These are phyloP conservation scores for Venturia asperata DNA, from an alignment of 2,329 filamentous ascomycete genomes.

Conservation along the genomic window DNA sequence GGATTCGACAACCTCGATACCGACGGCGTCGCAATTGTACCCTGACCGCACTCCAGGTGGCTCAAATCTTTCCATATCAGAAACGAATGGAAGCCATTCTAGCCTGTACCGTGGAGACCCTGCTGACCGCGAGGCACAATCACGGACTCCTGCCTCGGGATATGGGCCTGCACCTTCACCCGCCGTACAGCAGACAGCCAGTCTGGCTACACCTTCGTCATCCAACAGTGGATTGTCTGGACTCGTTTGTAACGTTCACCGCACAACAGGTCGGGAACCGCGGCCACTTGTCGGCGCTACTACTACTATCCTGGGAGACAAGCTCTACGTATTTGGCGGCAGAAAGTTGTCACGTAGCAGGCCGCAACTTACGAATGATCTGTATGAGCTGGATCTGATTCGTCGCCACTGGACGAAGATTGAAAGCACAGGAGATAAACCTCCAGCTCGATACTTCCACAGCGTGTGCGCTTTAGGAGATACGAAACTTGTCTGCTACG, in stretches of 20 bases:
- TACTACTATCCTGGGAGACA: slow-evolving; percentile 90
- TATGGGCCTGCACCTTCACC: slow-evolving; percentile 46
- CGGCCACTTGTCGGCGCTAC: slow-evolving; percentile 89
- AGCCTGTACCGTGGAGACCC: slow-evolving; percentile 41
- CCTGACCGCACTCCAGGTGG: slow-evolving; percentile 30
- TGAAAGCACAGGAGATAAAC: slow-evolving; percentile 75
- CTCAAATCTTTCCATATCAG: slow-evolving; percentile 33
- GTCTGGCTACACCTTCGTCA: slow-evolving; percentile 31
- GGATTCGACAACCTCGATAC: slow-evolving; percentile 40
- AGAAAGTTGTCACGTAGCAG: slow-evolving; percentile 76
- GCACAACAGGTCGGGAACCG: slow-evolving; percentile 87
- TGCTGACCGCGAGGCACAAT: slow-evolving; percentile 26
- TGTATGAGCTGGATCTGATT: slow-evolving; percentile 91
- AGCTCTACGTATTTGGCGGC: slow-evolving; percentile 93
- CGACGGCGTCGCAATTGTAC: slow-evolving; percentile 38
- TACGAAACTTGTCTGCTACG: slow-evolving; percentile 94
- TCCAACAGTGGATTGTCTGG: slow-evolving; percentile 57
- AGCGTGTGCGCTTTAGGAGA: slow-evolving; percentile 91
- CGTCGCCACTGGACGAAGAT: slow-evolving; percentile 88
- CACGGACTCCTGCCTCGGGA: slow-evolving; percentile 34
- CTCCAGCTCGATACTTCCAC: slow-evolving; percentile 91
- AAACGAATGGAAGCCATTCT: slow-evolving; percentile 40
- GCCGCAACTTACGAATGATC: slow-evolving; percentile 76
- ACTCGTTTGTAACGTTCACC: slow-evolving; percentile 61
- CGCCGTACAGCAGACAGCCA: slow-evolving; percentile 31